phyloP scores from a whole-genome alignment of 768 basidiomycete species.

The Mrakia frigida region DNA sequence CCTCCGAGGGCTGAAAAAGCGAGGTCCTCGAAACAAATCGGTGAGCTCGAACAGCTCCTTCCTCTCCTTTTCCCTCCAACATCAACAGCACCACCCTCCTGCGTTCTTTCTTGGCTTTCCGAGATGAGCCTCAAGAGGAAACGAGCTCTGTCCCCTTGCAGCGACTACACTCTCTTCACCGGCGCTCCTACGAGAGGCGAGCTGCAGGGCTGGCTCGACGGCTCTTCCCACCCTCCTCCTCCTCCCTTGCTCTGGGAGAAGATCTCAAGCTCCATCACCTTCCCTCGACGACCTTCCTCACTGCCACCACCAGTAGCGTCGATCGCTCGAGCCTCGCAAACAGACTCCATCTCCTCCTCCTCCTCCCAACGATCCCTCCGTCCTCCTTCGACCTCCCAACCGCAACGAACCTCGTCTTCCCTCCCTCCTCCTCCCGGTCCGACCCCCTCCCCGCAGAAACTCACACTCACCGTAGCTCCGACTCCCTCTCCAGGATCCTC shows the following conservation, averaged over 20 bases:
- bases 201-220: background rate
- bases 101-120: background rate
- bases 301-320: background rate
- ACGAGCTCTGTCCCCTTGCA: background rate
- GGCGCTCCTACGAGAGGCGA: conserved; percentile 1
- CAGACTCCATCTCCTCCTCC: background rate
- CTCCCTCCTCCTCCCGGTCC: background rate
- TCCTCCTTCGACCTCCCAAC: background rate
- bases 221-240: background rate
- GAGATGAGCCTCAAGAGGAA: background rate
- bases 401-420: background rate
- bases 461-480: background rate
- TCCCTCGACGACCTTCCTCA: background rate
- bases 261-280: background rate
- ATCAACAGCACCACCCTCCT: too few species aligned
- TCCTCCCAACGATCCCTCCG: background rate
- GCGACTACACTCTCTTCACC: background rate
- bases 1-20: too few species aligned
- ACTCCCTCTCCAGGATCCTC: background rate
- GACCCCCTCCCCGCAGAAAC: background rate
- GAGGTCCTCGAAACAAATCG: too few species aligned
- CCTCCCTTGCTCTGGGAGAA: background rate
- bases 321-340: background rate
- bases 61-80: too few species aligned
- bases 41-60: too few species aligned